phyloP scores from a whole-genome alignment of 345 rosid genomes.

The Ceriops zippeliana region DNA sequence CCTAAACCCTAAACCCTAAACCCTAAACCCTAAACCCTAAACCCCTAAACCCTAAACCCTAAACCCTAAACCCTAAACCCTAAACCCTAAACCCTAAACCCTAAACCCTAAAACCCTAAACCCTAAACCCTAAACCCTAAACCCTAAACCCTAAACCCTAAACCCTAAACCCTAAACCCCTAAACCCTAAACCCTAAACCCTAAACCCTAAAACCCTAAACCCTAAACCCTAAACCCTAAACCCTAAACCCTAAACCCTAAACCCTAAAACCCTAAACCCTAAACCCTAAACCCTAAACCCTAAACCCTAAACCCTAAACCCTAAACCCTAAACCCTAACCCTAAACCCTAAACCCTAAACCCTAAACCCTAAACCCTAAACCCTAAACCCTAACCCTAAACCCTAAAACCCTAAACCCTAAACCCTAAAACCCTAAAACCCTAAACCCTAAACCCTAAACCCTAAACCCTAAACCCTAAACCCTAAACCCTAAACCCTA shows the following conservation, averaged over 20 bases:
- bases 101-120: not conserved
- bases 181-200: constrained; percentile 1
- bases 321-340: no score
- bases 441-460: not conserved
- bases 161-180: no score
- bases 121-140: no score
- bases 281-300: no score
- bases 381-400: no score
- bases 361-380: no score
- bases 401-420: no score
- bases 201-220: no score
- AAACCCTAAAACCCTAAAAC: no score
- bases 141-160: no score
- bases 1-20: not conserved
- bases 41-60: not conserved
- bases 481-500: constrained; percentile 5
- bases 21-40: not conserved
- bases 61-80: not conserved
- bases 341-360: no score
- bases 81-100: not conserved
- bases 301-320: no score
- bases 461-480: constrained; percentile 9
- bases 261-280: not conserved
- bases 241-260: constrained; percentile 6
- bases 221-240: constrained; percentile 1